Evolutionary conservation across 805 yeast species (phyloP).

Genomic region (Candida broadrunensis): DNA sequence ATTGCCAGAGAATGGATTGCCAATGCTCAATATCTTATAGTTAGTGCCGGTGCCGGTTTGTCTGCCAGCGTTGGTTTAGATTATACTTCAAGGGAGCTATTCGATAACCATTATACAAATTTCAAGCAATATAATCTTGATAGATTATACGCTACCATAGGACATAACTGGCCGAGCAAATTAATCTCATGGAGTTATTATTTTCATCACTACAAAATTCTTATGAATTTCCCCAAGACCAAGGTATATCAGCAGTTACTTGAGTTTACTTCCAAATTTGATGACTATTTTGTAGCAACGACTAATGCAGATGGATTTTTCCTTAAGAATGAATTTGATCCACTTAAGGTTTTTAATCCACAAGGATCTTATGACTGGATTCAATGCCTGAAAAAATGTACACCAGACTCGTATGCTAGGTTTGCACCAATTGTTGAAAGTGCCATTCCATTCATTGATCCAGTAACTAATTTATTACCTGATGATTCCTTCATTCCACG

Average conservation of each 20-base stretch:
- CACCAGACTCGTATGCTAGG: background rate
- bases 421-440: background rate
- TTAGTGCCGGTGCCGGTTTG: constrained; percentile 6
- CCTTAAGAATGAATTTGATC: constrained; percentile 3
- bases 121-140: constrained; percentile 1
- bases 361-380: constrained; percentile 4
- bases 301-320: constrained; percentile 6
- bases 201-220: constrained; percentile 1
- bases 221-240: constrained; percentile 1
- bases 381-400: constrained; percentile 3
- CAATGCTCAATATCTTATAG: constrained; percentile 1
- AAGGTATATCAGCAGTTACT: constrained; percentile 1
- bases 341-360: background rate
- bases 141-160: constrained; percentile 5
- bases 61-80: constrained; percentile 5
- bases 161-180: constrained; percentile 2
- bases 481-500: constrained; percentile 3
- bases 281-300: constrained; percentile 2
- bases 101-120: constrained; percentile 1
- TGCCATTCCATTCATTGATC: background rate
- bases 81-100: constrained; percentile 2
- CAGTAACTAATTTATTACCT: background rate
- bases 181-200: constrained; percentile 3
- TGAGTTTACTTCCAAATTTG: background rate
- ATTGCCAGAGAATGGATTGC: background rate